A percentile compares a stretch with the other conserved stretches of the same genome.
phyloP scores from a whole-genome alignment of 179 eudicot species.

The Nepenthes alata region DNA sequence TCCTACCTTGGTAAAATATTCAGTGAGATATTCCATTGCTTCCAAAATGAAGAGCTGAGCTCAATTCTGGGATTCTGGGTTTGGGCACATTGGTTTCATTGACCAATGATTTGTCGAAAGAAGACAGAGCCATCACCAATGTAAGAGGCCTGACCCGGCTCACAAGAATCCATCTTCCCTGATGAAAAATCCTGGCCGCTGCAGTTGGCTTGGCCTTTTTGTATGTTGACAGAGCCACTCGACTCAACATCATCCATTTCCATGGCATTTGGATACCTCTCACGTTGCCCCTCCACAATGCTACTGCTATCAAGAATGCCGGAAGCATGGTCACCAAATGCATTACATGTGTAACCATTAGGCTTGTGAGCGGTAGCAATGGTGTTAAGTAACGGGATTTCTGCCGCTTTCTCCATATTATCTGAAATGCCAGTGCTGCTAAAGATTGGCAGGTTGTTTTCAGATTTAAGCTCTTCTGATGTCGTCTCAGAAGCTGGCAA shows the following conservation, averaged over 20 bases:
- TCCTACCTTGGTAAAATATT: not conserved
- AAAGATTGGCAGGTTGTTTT: constrained; percentile 6
- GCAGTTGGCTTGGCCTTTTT: not conserved
- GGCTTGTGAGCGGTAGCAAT: not conserved
- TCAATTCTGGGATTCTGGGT: no score
- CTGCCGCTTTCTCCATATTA: not conserved
- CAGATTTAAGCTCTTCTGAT: constrained; percentile 5
- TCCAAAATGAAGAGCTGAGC: no score
- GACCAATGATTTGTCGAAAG: no score
- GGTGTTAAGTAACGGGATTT: not conserved
- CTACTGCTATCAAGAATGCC: not conserved
- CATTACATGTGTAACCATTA: not conserved
- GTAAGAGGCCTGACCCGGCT: no score
- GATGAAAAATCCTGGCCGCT: not conserved
- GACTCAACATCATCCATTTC: constrained; percentile 7
- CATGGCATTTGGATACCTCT: constrained; percentile 4
- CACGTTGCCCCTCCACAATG: not conserved
- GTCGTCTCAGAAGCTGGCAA: constrained; percentile 3
- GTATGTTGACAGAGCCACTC: not conserved
- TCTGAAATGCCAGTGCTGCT: not conserved
- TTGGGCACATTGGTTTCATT: no score
- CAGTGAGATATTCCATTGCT: no score
- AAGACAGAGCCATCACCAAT: no score
- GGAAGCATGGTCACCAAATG: not conserved
- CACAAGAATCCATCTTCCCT: not conserved